Base-by-base conservation (phyloP, 208 protist genomes). In the Leptomonas pyrrhocoris region DNA sequence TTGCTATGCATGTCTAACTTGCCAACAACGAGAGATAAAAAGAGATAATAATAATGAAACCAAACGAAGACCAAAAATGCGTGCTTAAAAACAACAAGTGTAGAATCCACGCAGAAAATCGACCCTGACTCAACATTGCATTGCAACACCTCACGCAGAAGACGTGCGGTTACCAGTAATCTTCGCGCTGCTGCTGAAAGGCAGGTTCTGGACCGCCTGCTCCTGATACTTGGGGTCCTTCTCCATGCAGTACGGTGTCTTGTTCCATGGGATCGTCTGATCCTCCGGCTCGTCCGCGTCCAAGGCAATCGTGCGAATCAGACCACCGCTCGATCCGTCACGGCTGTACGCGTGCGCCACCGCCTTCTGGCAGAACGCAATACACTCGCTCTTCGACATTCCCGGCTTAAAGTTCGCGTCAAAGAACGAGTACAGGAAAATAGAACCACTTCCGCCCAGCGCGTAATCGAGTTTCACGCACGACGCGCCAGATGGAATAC, bases 341-440 rank as follows among this genome's bases (percentile, higher is more conserved):
- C 99, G 91, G 48, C 89, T 94, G 93, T 99, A 99, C 25, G 98
- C 98, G 42, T 99, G 94, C 15, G 98, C 92, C 23, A 99, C 90
- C 1, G 98, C 97, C n/a, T 68, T 68, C 74, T 93, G 85, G 68
- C 98, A 98, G 80, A 99, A 99, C 9, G 80, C 54, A 19, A 98
- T 45, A 58, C 94, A 98, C 84, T 99, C 97, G 16, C 99, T 94
- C 74, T 98, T 94, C 13, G 88, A 97, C 98, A 99, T 99, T 31
- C 83, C 88, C 12, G 88, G 79, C 73, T 95, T 98, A 79, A 97
- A 99, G 74, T 99, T 92, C 27, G 92, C 88, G 74, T 99, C 99
- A 77, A 98, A 99, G 79, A 97, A 99, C 25, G 98, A 99, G 79
- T 98, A 99, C 71, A 99, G 95, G 77, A 99, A 99, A 28, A 98